These are phyloP conservation scores for Tetradesmus obliquus DNA, from an alignment of 139 green algal genomes.

Conservation along the genomic window DNA sequence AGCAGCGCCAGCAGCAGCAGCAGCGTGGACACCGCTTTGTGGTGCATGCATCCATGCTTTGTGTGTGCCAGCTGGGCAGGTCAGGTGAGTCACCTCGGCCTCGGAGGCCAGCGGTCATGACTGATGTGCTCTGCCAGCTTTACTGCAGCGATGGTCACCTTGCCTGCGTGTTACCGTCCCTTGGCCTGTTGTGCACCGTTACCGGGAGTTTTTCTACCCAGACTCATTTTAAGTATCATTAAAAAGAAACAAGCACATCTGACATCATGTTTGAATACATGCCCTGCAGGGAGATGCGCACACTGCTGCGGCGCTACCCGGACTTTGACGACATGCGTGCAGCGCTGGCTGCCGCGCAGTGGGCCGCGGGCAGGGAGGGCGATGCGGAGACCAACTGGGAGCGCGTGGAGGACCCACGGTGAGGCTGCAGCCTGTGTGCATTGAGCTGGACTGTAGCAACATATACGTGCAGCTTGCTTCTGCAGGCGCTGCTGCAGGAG, in stretches of 20 bases:
- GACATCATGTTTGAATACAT: too few relatives aligned
- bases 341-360: conserved; percentile 84
- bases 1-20: not conserved
- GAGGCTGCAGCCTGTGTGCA: not conserved
- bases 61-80: too few relatives aligned
- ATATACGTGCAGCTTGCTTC: not conserved
- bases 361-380: conserved; percentile 76
- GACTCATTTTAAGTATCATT: too few relatives aligned
- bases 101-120: too few relatives aligned
- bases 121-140: too few relatives aligned
- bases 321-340: conserved; percentile 87
- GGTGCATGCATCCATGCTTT: too few relatives aligned
- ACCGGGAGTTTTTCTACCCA: too few relatives aligned
- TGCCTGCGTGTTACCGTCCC: too few relatives aligned
- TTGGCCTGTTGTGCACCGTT: too few relatives aligned
- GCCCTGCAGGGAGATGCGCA: conserved; percentile 73
- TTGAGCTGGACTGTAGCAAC: not conserved
- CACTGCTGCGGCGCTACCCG: conserved; percentile 83
- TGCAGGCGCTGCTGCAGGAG: not conserved
- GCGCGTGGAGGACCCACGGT: conserved; percentile 71
- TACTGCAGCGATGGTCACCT: too few relatives aligned
- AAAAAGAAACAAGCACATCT: too few relatives aligned
- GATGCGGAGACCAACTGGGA: conserved; percentile 84
- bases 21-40: not conserved
- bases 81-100: too few relatives aligned